Evolutionary conservation across 2,329 filamentous ascomycete species (phyloP), one percentile per base, ranked within the genome.

Genomic region (Sclerotinia borealis): DNA sequence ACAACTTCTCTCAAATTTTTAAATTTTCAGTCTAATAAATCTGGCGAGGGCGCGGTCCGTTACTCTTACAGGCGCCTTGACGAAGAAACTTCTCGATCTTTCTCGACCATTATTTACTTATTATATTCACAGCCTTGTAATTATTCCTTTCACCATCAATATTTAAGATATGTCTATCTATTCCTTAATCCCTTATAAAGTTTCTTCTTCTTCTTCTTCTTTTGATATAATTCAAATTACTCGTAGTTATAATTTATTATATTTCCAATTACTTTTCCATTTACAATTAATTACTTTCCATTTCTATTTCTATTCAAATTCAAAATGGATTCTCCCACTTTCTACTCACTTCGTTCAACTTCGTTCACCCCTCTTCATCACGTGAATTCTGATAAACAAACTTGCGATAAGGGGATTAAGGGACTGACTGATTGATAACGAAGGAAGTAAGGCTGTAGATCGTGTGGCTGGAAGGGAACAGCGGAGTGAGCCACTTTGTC

Each of bases 21-120:
- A 50, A 60, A 34, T 37, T 41, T 52, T 34, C 47, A 34, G 45
- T 61, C 59, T 34, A 61, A 52, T n/a, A n/a, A n/a, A n/a, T n/a
- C 36, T 41, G 52, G 52, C 52, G 37, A 59, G 34, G 43, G 56
- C 43, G 56, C 43, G 55, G 56, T 49, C n/a, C 25, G 36, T 58
- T 27, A n/a, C 43, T 48, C 39, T 6, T 47, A 59, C 43, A 48
- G 31, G 56, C 43, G 43, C 56, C 22, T 22, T 19, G 22, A 52
- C 36, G 55, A 59, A 61, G 59, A 61, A 61, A 54, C 59, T 61
- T 61, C 59, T 61, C 59, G 59, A 61, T 61, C 59, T 61, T 61
- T 61, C 59, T 50, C 36, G 36, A 25, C 36, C 37, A 22, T 43
- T 55, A 22, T 17, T 55, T 55, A 22, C 25, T n/a, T n/a, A 41